Percentiles rank a stretch among this genome's conserved stretches.
Conservation (phyloP, 2,329 filamentous ascomycete species). For the Botrytis fabae region DNA sequence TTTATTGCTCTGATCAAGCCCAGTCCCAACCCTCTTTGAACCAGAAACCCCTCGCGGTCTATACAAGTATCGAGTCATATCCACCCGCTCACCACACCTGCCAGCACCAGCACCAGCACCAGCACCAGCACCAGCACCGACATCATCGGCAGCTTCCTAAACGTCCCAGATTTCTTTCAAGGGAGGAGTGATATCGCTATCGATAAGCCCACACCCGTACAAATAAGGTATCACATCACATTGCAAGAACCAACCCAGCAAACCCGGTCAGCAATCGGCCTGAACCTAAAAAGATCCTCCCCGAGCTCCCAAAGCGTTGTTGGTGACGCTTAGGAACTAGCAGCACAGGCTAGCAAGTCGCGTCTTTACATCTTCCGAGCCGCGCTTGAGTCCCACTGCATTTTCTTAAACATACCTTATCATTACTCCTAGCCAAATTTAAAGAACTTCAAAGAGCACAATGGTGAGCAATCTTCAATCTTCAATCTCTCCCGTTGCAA, state of each 20-base stretch:
- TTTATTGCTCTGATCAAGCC: not conserved
- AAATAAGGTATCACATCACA: not conserved
- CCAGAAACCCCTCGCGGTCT: not conserved
- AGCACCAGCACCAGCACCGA: not conserved
- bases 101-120: not conserved
- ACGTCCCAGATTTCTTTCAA: not conserved
- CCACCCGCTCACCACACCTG: not conserved
- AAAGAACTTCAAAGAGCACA: conserved; percentile 2
- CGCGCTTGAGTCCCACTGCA: conserved; percentile 15
- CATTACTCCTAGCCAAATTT: conserved; percentile 3
- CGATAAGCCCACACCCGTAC: not conserved
- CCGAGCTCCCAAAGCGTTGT: not conserved
- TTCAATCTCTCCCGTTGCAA: not conserved
- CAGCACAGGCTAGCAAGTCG: conserved; percentile 11
- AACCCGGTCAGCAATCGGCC: not conserved
- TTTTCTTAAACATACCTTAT: conserved; percentile 19
- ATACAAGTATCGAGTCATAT: not conserved
- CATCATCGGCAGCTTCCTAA: conserved; percentile 7
- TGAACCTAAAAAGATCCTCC: not conserved
- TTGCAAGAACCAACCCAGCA: not conserved
- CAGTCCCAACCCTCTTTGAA: not conserved
- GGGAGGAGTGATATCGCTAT: conserved; percentile 9
- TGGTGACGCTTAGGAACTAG: not conserved
- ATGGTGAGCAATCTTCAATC: not conserved
- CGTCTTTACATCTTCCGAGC: conserved; percentile 11